Base-by-base conservation (phyloP, 371 early-diverging fungal species). In the Zancudomyces culisetae region DNA sequence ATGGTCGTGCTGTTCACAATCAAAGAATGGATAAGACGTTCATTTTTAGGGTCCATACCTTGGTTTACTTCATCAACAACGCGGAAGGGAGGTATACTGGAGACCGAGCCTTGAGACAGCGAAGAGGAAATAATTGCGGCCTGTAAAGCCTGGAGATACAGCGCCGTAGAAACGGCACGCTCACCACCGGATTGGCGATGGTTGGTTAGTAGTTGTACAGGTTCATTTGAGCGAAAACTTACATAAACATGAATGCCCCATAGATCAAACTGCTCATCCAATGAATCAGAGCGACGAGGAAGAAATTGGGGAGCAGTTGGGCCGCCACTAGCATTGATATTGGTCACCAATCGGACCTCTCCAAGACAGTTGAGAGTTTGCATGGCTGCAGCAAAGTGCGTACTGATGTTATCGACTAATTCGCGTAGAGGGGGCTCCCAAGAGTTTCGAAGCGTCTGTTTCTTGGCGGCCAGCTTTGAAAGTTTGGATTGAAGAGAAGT, bases 11-110 rank as follows among this genome's bases (percentile, higher is more conserved):
- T 77, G 35, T 80, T 63, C 18, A 96, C 93, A 46, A 96, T 77
- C 53, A 89, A 87, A n/a, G 79, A 69, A 65, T 98, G 98, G 15
- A 99, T 83, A 69, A 87, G 71, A 27, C 97, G 82, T 63, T 99
- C 99, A 62, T 99, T 98, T 35, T 82, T 71, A 53, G 88, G 86
- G 68, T 99, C 99, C 99, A 99, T 99, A 53, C 99, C 98, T 69
- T 99, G 99, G 68, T 99, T 99, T 57, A 99, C 98, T 69, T 99
- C 99, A 71, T 99, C 99, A 8, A 99, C 99, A 0, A 99, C 89
- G 45, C 98, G 82, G 79, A 99, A 99, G 4, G 98, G 98, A 8
- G 91, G 74, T 13, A 73, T 73, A 10, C 88, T 87, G 30, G 88
- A 66, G 6, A 15, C 10, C 10, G 6, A 10, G 6, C 10, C 6